Evolutionary conservation across 768 basidiomycete genomes (phyloP), one percentile per base, ranked within the genome.

Genomic region (Butyriboletus loyo): DNA sequence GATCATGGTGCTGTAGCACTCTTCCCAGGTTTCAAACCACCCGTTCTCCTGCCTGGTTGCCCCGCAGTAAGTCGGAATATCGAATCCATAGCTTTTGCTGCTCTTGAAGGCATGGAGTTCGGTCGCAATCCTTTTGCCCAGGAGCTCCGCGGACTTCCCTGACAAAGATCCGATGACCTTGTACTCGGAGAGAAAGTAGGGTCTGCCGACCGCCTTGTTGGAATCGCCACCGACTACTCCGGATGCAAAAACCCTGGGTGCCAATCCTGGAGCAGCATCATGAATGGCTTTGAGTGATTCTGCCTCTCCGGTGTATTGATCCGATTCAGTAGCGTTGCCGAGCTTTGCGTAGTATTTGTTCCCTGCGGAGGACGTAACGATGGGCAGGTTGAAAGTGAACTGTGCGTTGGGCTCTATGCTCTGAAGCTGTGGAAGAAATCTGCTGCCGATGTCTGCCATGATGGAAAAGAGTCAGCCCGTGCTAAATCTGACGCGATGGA

Each of bases 131-230:
- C 85, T 75, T 65, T 74, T 74, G 9, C 81, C 89, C 7, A 91
- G 74, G 13, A 69, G 60, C 42, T 68, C 66, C 3, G 81, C 84
- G 13, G 81, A 71, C 17, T 67, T 57, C 22, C 69, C 64, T 13
- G 76, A 75, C 15, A 91, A 71, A 28, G 73, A 59, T 0, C 67
- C 64, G 15, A 90, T 68, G 31, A 82, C 74, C 64, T 83, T 88
- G 74, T 87, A 89, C 65, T 90, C 85, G 0, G 85, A 86, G 41
- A 91, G 76, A 70, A 90, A 86, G 64, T 78, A 86, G 0, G 87
- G 86, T 31, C 61, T 66, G 10, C 77, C 78, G 21, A 66, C 63
- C 19, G 54, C 55, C 7, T 66, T 57, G 13, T 69, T 64, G 15
- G 57, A 55, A 54, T 66, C 65, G 17, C 62, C 60, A 13, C 62